Base-by-base conservation (phyloP, 2,329 filamentous ascomycete species). In the Venturia carpophila region DNA sequence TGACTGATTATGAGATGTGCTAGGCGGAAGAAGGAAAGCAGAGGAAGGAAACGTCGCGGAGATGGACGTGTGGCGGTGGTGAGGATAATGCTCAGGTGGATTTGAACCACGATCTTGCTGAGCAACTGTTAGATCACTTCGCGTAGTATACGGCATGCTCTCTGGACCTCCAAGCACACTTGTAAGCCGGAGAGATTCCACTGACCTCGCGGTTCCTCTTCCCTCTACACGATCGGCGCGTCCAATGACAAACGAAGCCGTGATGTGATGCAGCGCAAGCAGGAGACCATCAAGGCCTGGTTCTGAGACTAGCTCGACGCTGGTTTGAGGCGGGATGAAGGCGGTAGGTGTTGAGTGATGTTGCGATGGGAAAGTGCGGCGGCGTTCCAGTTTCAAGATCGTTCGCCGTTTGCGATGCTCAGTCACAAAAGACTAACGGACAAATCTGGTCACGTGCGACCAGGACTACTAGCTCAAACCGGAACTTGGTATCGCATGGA, bases 291-390 rank as follows among this genome's bases (percentile, higher is more conserved):
- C 24, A 55, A 55, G 24, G 30, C 7, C 24, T 37, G 30, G 19
- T 15, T 27, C 19, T 37, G 19, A n/a, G 27, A 37, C 52, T 4
- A 3, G 30, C 7, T 30, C 52, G 15, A 58, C 52, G 52, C 52
- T 58, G 52, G 19, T 58, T 37, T 37, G 4, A 27, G 30, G 30
- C n/a, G n/a, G 52, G 15, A 58, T 34, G 11, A n/a, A 37, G 52
- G 52, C 19, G 52, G 7, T n/a, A n/a, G 52, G 52, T 58, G 52
- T 58, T 58, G 52, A 27, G 15, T 37, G 30, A n/a, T 58, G 52
- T 58, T 58, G 52, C 30, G 30, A 58, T 37, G 52, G 30, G 37
- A 15, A 37, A 37, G 27, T 13, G 15, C 13, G 27, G 17, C 30
- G 52, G 17, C 15, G 39, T 41, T 41, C 39, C 39, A 41, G 39